Evolutionary conservation across 2,329 filamentous ascomycete species (phyloP).

Genomic region (Pseudogymnoascus sp.): DNA sequence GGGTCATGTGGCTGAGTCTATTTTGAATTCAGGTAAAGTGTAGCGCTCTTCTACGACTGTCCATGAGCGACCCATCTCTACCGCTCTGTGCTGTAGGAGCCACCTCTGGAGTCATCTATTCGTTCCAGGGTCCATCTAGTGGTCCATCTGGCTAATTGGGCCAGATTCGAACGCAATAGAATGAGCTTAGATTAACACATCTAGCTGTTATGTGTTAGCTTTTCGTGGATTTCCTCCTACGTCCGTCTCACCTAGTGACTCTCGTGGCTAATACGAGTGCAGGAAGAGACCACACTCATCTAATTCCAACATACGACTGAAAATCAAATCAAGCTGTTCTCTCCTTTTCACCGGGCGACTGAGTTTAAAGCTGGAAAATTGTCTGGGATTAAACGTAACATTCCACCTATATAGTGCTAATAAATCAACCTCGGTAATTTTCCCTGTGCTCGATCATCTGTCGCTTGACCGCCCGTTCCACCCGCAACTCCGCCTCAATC

Average conservation of each 20-base stretch:
- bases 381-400: neutral
- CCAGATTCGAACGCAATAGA: conserved; percentile 1
- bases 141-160: neutral
- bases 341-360: neutral
- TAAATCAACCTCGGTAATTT: neutral
- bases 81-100: neutral
- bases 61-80: no score
- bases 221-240: neutral
- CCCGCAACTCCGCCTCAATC: neutral
- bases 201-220: neutral
- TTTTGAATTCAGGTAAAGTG: no score
- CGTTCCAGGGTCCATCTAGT: no score
- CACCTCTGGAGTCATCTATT: neutral
- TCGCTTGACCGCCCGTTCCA: neutral
- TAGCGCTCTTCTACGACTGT: no score
- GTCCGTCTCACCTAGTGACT: neutral
- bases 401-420: neutral
- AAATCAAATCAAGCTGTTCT: neutral
- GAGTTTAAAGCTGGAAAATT: neutral
- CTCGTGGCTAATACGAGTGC: neutral
- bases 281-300: neutral
- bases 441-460: neutral
- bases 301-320: neutral
- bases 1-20: no score
- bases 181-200: neutral